A percentile compares a stretch with the other conserved stretches of the same genome.
phyloP scores from a whole-genome alignment of 1,139 yeast species.

The Scheffersomyces segobiensis region DNA sequence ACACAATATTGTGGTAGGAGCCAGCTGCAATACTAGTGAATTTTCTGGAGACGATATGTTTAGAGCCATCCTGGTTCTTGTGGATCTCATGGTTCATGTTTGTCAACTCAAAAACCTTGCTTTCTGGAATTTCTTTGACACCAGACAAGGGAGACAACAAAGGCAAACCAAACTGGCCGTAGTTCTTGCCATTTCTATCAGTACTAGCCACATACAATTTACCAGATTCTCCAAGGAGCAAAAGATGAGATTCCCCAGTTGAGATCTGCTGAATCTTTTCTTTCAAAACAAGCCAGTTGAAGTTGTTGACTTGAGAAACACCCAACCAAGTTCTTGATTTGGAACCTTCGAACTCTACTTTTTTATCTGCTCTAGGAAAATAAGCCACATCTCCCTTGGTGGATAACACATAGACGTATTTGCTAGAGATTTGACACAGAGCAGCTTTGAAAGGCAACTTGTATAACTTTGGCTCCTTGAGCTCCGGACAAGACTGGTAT shows the following conservation, averaged over 20 bases:
- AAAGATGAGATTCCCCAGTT: constrained; percentile 68
- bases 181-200: constrained; percentile 35
- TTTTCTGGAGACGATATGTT: constrained; percentile 35
- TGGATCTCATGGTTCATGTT: constrained; percentile 38
- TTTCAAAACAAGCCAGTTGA: constrained; percentile 10
- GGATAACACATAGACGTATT: constrained; percentile 58
- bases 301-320: constrained; percentile 7
- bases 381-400: constrained; percentile 53
- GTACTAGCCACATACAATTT: constrained; percentile 66
- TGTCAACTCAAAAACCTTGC: constrained; percentile 35
- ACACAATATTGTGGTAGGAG: constrained; percentile 65
- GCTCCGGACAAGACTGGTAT: constrained; percentile 62
- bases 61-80: constrained; percentile 19
- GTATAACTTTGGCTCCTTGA: constrained; percentile 22
- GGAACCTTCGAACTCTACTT: constrained; percentile 16
- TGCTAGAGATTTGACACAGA: constrained; percentile 54
- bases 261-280: constrained; percentile 54
- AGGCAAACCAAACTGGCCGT: constrained; percentile 86
- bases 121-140: constrained; percentile 20
- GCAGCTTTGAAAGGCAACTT: constrained; percentile 47
- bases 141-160: constrained; percentile 56
- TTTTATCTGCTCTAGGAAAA: constrained; percentile 40
- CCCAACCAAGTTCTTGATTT: constrained; percentile 28
- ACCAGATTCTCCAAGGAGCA: constrained; percentile 62
- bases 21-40: constrained; percentile 73